phyloP scores from a whole-genome alignment of 1,284 basidiomycete genomes.

The Pseudozyma sp. region DNA sequence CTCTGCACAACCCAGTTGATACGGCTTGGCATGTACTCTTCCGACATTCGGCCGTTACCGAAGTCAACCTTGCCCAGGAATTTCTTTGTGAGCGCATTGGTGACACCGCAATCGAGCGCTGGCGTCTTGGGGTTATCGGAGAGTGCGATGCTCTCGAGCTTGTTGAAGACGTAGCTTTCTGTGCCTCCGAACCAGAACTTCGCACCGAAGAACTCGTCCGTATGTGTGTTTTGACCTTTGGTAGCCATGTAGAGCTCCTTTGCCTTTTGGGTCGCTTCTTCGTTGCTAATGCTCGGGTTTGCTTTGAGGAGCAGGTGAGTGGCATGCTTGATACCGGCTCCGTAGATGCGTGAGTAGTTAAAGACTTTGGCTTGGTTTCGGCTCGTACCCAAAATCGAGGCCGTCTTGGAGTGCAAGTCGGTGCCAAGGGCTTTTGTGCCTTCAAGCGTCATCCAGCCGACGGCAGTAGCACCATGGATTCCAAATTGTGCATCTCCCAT shows the following conservation, averaged over 20 bases:
- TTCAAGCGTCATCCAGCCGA: constrained; percentile 99
- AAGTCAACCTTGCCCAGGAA: constrained; percentile 75
- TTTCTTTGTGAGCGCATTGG: constrained; percentile 87
- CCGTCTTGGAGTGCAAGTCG: constrained; percentile 97
- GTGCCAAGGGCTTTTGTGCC: constrained; percentile 97
- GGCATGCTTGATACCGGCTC: constrained; percentile 95
- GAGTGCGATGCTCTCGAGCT: constrained; percentile 92
- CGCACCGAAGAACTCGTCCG: constrained; percentile 68
- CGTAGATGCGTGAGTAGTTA: constrained; percentile 99
- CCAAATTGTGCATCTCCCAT: constrained; percentile 99
- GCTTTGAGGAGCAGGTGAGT: constrained; percentile 88
- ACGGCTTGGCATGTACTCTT: constrained; percentile 92
- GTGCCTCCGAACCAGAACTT: constrained; percentile 98
- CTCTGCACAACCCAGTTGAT: constrained; percentile 99
- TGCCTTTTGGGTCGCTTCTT: constrained; percentile 83
- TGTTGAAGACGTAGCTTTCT: constrained; percentile 99
- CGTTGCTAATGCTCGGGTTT: constrained; percentile 81
- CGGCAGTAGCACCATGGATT: constrained; percentile 92
- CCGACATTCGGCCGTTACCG: constrained; percentile 74
- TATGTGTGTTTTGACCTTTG: constrained; percentile 77
- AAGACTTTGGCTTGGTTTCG: constrained; percentile 98
- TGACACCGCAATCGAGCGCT: constrained; percentile 92
- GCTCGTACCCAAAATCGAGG: constrained; percentile 89
- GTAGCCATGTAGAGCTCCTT: constrained; percentile 90
- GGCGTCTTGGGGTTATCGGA: constrained; percentile 90